Conservation (phyloP, 345 rosid species). For the Lagerstroemia speciosa region DNA sequence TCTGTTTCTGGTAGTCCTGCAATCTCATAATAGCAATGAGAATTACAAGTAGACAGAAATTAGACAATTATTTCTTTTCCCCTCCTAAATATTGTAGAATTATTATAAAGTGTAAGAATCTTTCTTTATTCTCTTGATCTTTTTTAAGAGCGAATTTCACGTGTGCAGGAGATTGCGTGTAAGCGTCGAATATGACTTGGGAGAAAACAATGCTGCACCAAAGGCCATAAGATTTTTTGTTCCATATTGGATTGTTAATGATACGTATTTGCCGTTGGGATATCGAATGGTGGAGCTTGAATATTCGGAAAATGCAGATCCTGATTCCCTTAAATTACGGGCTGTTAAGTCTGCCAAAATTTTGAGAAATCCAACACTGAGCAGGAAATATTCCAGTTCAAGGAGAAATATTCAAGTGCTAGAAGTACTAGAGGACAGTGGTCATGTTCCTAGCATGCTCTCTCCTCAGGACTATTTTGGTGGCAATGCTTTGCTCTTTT, state of each 20-base stretch:
- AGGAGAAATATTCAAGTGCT: slow-evolving; percentile 66
- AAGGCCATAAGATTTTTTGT: slow-evolving; percentile 83
- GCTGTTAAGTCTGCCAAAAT: slow-evolving; percentile 60
- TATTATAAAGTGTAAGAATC: neutral
- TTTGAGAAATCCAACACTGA: slow-evolving; percentile 47
- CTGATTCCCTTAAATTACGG: slow-evolving; percentile 45
- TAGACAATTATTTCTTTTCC: neutral
- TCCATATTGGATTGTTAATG: slow-evolving; percentile 92
- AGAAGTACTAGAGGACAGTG: slow-evolving; percentile 80
- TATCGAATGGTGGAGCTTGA: slow-evolving; percentile 90
- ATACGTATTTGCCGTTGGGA: slow-evolving; percentile 62
- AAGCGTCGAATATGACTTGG: slow-evolving; percentile 86
- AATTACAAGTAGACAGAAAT: neutral
- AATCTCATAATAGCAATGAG: neutral
- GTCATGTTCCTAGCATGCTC: slow-evolving; percentile 89
- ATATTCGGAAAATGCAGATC: slow-evolving; percentile 50
- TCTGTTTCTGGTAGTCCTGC: neutral
- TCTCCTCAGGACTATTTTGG: slow-evolving; percentile 87
- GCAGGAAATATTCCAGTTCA: slow-evolving; percentile 35
- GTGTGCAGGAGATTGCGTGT: slow-evolving; percentile 80
- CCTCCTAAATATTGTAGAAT: neutral
- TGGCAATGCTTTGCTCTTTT: slow-evolving; percentile 56
- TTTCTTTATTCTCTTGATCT: neutral
- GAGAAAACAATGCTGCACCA: slow-evolving; percentile 76
- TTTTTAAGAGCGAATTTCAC: slow-evolving; percentile 8